phyloP scores from a whole-genome alignment of 768 basidiomycete genomes.

The Boletus coccyginus region DNA sequence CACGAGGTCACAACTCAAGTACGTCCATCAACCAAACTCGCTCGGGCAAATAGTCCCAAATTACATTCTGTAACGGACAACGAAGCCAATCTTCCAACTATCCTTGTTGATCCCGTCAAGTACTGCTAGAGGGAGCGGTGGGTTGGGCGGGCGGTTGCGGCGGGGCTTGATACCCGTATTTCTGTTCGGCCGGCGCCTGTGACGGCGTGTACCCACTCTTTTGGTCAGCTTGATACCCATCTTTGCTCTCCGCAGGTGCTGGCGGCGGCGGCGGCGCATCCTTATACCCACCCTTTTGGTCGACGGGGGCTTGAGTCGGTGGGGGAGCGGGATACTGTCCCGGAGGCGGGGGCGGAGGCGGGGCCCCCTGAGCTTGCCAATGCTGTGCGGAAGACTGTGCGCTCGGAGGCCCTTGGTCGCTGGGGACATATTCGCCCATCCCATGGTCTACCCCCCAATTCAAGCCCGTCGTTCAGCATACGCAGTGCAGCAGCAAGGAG shows the following conservation, averaged over 20 bases:
- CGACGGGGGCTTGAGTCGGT: slow-evolving; percentile 1
- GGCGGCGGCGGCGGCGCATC: background rate
- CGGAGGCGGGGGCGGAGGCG: background rate
- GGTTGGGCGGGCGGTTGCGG: background rate
- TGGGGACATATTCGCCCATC: slow-evolving; percentile 18
- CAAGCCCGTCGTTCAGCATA: background rate
- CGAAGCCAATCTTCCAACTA: background rate
- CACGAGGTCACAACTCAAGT: background rate
- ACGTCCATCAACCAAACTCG: background rate
- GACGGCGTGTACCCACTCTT: background rate
- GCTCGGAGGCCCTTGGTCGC: background rate
- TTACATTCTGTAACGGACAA: background rate
- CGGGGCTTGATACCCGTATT: background rate
- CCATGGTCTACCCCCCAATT: slow-evolving; percentile 11
- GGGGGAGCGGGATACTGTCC: background rate
- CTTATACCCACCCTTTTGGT: slow-evolving; percentile 2
- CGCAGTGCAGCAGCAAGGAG: no score
- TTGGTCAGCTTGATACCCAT: background rate
- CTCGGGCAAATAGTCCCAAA: background rate
- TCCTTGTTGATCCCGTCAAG: background rate
- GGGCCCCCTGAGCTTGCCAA: background rate
- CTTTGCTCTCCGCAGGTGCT: background rate
- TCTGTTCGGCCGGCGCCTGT: background rate
- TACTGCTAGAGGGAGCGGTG: background rate
- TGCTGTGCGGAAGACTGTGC: background rate